Evolutionary conservation across 176 grass and related monocot genomes (phyloP).

Genomic region (Ampelocalamus luodianensis): DNA sequence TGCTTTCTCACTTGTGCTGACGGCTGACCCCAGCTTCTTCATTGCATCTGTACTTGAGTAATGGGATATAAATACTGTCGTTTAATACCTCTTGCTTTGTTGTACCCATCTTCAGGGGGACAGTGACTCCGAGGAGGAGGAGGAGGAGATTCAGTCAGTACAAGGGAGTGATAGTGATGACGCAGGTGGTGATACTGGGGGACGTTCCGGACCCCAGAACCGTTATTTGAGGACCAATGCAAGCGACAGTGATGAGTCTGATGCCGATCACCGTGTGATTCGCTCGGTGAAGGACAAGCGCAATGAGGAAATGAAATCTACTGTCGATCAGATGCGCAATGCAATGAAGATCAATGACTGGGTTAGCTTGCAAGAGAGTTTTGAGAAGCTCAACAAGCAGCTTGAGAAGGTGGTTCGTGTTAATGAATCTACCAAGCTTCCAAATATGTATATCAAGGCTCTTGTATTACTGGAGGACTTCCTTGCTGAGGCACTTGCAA

Average conservation of each 20-base stretch:
- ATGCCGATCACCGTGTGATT: conserved; percentile 65
- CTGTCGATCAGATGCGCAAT: conserved; percentile 91
- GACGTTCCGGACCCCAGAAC: conserved; percentile 30
- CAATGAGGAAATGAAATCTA: conserved; percentile 86
- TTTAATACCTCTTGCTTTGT: conserved; percentile 1
- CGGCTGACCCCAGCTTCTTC: not conserved
- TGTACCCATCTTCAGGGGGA: conserved; percentile 56
- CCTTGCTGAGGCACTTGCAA: conserved; percentile 83
- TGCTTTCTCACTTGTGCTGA: not conserved
- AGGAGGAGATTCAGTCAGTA: conserved; percentile 55
- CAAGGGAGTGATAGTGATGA: conserved; percentile 50
- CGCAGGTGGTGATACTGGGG: conserved; percentile 29
- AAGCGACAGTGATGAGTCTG: conserved; percentile 82
- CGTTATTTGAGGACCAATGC: conserved; percentile 58
- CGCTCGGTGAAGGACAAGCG: conserved; percentile 79
- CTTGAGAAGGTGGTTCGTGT: conserved; percentile 90
- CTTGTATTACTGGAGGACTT: conserved; percentile 91
- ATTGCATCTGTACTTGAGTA: not conserved
- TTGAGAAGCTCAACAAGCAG: conserved; percentile 97
- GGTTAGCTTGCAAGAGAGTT: conserved; percentile 86
- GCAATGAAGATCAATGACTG: conserved; percentile 99
- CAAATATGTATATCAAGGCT: conserved; percentile 83
- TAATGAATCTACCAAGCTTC: conserved; percentile 79
- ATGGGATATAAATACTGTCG: not conserved
- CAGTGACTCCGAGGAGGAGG: conserved; percentile 87